Evolutionary conservation across 2,329 filamentous ascomycete genomes (phyloP).

Genomic region (Cadophora sp.): DNA sequence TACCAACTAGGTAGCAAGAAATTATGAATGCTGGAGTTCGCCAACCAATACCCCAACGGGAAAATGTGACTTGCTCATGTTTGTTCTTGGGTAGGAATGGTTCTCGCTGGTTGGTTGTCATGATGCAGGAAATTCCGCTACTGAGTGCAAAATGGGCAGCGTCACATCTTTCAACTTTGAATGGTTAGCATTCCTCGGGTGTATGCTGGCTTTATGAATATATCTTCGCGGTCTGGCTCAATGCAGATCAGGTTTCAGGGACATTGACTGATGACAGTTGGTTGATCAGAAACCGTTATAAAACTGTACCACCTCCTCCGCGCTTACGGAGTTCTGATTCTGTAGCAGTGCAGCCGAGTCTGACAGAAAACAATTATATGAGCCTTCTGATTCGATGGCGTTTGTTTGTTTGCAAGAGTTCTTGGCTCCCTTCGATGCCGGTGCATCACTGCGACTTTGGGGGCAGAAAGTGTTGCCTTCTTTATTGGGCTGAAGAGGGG

Average conservation of each 20-base stretch:
- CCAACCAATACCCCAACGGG: neutral
- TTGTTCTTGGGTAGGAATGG: neutral
- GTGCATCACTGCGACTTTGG: neutral
- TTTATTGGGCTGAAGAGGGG: no score
- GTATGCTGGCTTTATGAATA: neutral
- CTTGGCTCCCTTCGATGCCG: neutral
- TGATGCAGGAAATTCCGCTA: neutral
- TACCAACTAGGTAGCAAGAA: slow-evolving; percentile 12
- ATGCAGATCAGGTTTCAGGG: neutral
- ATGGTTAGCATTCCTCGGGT: neutral
- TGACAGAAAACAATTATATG: neutral
- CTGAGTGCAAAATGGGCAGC: neutral
- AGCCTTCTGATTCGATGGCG: neutral
- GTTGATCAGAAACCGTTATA: neutral
- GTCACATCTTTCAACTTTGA: neutral
- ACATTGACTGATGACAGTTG: neutral
- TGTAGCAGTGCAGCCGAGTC: neutral
- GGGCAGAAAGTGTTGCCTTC: neutral
- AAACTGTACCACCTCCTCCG: neutral
- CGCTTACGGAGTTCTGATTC: neutral
- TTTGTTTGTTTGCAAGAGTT: neutral
- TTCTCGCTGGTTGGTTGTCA: neutral
- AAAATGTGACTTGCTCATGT: slow-evolving; percentile 1
- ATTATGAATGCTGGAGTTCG: slow-evolving; percentile 2
- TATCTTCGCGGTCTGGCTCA: neutral